Percentiles rank a stretch among this genome's conserved stretches.
Conservation (phyloP, 73 alveolate genomes). For the Blepharisma stoltei region DNA sequence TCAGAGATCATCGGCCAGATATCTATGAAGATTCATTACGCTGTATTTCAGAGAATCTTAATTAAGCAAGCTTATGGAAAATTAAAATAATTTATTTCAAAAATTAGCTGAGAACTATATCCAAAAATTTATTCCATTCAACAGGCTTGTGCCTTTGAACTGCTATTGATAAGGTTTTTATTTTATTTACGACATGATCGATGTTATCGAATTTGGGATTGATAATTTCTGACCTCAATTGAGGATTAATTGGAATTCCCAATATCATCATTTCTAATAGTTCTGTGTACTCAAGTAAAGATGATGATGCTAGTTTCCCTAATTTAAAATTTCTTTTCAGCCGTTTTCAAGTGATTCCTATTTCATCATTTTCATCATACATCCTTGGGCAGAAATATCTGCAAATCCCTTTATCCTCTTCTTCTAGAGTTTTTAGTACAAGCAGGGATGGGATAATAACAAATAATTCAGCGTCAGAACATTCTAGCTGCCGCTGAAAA, state of each 20-base stretch:
- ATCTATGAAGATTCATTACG: slow-evolving; percentile 8
- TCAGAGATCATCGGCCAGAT: slow-evolving; percentile 6
- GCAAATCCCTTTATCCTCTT: slow-evolving; percentile 72
- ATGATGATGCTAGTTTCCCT: background rate
- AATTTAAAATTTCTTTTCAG: slow-evolving; percentile 1
- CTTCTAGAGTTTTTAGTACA: slow-evolving; percentile 55
- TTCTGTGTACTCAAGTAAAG: background rate
- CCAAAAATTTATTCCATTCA: slow-evolving; percentile 75
- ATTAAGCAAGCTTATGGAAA: too few relatives aligned
- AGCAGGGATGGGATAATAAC: slow-evolving; percentile 68
- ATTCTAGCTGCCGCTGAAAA: slow-evolving; percentile 55
- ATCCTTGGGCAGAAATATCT: slow-evolving; percentile 57
- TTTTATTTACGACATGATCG: slow-evolving; percentile 43
- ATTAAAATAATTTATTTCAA: too few relatives aligned
- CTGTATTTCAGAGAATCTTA: too few relatives aligned
- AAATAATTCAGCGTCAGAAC: slow-evolving; percentile 68
- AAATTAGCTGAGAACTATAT: slow-evolving; percentile 41
- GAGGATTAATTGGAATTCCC: background rate
- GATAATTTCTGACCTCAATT: background rate
- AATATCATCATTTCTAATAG: background rate
- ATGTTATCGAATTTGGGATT: slow-evolving; percentile 10
- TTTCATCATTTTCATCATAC: slow-evolving; percentile 49
- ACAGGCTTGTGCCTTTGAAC: slow-evolving; percentile 62
- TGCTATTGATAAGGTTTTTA: slow-evolving; percentile 60
- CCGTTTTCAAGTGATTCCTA: background rate